Evolutionary conservation across 164 flowering plant genomes (phyloP).

Genomic region (Tetrastigma voinierianum): DNA sequence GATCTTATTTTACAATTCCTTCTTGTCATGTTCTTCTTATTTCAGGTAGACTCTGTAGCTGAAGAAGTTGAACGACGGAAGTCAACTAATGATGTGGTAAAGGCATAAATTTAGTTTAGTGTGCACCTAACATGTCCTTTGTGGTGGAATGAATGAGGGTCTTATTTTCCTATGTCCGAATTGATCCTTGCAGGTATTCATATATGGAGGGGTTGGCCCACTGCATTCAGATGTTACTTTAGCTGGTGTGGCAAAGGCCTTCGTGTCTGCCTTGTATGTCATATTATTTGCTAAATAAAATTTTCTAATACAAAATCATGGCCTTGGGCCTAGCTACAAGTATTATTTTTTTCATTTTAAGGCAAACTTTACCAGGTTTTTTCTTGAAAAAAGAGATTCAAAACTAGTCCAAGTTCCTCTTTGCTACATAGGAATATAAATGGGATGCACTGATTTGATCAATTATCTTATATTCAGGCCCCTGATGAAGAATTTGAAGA

Average conservation of each 20-base stretch:
- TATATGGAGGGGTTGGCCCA: constrained; percentile 96
- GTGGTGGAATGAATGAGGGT: neutral
- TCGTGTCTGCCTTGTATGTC: constrained; percentile 88
- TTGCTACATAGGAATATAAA: neutral
- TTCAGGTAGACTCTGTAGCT: constrained; percentile 92
- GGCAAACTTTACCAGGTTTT: neutral
- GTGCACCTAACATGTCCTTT: neutral
- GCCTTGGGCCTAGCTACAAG: neutral
- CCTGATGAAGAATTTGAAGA: constrained; percentile 99
- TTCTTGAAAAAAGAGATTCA: neutral
- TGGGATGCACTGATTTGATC: neutral
- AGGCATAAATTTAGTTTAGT: constrained; percentile 3
- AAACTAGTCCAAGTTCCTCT: neutral
- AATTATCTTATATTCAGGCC: constrained; percentile 48
- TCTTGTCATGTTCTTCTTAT: constrained; percentile 11
- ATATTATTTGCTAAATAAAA: too few relatives aligned
- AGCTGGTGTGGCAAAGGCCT: constrained; percentile 94
- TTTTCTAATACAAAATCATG: neutral
- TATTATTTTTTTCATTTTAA: neutral
- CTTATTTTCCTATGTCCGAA: neutral
- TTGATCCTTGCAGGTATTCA: constrained; percentile 58
- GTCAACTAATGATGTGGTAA: constrained; percentile 74
- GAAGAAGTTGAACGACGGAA: constrained; percentile 78
- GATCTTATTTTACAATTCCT: constrained; percentile 2
- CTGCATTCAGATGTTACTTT: constrained; percentile 83